Evolutionary conservation across 768 basidiomycete genomes (phyloP).

Genomic region (Suillus subluteus): DNA sequence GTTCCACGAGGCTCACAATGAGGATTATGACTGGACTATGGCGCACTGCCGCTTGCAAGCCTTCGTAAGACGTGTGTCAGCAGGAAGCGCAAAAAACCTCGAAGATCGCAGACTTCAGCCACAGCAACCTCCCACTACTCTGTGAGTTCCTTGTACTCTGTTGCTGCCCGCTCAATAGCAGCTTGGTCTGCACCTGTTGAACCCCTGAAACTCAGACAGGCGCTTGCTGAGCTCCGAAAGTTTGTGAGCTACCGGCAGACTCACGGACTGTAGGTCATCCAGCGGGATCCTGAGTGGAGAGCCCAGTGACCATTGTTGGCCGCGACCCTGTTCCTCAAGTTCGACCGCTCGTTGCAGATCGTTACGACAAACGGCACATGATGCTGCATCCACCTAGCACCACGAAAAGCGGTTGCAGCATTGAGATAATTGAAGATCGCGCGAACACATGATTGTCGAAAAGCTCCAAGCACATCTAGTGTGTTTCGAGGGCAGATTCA

Average conservation of each 20-base stretch:
- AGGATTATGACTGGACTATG: no score
- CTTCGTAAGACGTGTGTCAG: no score
- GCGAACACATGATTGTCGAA: not conserved
- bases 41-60: no score
- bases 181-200: not conserved
- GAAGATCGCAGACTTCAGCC: slow-evolving; percentile 13
- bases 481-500: no score
- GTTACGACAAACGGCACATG: slow-evolving; percentile 27
- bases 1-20: no score
- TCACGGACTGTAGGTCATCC: slow-evolving; percentile 26
- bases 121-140: slow-evolving; percentile 10
- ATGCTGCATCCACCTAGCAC: slow-evolving; percentile 28
- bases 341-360: slow-evolving; percentile 31
- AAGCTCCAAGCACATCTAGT: not conserved
- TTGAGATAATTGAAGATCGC: slow-evolving; percentile 8
- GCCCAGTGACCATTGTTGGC: slow-evolving; percentile 37
- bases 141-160: slow-evolving; percentile 14
- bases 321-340: slow-evolving; percentile 33
- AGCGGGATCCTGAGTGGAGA: slow-evolving; percentile 27
- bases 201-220: not conserved
- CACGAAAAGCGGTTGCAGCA: slow-evolving; percentile 15
- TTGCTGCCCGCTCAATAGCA: slow-evolving; percentile 5
- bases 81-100: slow-evolving; percentile 22
- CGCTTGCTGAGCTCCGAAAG: not conserved
- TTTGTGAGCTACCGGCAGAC: not conserved